Evolutionary conservation across 2,329 filamentous ascomycete species (phyloP).

Genomic region (Xylaria sp.): DNA sequence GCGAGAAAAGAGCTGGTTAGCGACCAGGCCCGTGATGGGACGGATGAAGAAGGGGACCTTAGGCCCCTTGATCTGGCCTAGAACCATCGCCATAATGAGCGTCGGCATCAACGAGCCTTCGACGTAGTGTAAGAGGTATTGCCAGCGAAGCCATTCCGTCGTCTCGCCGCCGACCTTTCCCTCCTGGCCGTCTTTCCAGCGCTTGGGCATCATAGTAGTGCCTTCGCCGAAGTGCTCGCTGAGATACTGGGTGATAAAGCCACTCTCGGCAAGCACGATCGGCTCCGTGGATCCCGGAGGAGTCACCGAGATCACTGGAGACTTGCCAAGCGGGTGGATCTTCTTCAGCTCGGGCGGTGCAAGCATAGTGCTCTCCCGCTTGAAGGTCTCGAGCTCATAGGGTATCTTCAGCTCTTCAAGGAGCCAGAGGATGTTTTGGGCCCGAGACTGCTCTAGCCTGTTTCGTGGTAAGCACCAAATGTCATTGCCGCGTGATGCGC

Average conservation of each 20-base stretch:
- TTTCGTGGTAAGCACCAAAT: constrained; percentile 15
- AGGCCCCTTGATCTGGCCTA: constrained; percentile 44
- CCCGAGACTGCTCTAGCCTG: constrained; percentile 83
- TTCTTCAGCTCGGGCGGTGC: constrained; percentile 77
- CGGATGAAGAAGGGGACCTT: constrained; percentile 56
- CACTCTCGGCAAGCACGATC: constrained; percentile 78
- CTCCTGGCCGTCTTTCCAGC: constrained; percentile 62
- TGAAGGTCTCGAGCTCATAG: constrained; percentile 81
- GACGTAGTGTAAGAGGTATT: constrained; percentile 78
- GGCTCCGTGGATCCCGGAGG: constrained; percentile 44
- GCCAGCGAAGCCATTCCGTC: constrained; percentile 60
- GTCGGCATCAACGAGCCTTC: constrained; percentile 72
- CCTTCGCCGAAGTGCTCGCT: constrained; percentile 62
- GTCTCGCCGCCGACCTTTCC: constrained; percentile 62
- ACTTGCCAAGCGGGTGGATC: constrained; percentile 85
- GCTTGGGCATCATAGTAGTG: constrained; percentile 52
- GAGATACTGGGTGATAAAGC: constrained; percentile 79
- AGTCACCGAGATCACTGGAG: constrained; percentile 73
- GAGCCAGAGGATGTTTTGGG: constrained; percentile 83
- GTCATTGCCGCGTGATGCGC: background rate
- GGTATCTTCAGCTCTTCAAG: constrained; percentile 79
- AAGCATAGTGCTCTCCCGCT: constrained; percentile 63
- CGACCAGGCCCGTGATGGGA: constrained; percentile 52
- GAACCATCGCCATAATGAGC: constrained; percentile 30
- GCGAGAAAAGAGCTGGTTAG: constrained; percentile 44